These are phyloP conservation scores for Cyberlindnera suaveolens DNA, from an alignment of 805 yeast species.

Conservation along the genomic window DNA sequence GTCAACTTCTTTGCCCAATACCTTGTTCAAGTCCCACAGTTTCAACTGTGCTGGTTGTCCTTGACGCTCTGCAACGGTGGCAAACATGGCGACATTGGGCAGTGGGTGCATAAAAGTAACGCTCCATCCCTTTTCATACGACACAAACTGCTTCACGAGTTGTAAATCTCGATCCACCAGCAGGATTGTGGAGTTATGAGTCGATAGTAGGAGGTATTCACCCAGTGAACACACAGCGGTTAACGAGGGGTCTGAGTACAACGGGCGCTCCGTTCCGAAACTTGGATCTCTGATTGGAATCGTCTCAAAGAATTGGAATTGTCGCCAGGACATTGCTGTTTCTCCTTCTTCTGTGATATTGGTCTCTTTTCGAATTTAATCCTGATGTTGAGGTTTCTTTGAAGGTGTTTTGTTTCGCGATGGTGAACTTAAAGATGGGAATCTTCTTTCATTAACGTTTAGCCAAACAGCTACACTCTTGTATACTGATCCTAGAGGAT, in stretches of 20 bases:
- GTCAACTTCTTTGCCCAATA: conserved; percentile 30
- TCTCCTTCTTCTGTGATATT: background rate
- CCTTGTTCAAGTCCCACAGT: conserved; percentile 64
- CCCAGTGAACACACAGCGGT: conserved; percentile 57
- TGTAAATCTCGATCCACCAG: conserved; percentile 47
- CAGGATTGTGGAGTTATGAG: conserved; percentile 45
- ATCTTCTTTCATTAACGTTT: too few species aligned
- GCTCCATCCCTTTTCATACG: conserved; percentile 59
- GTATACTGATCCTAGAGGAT: background rate
- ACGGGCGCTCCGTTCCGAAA: conserved; percentile 49
- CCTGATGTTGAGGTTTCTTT: too few species aligned
- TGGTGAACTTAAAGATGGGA: too few species aligned
- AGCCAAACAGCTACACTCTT: too few species aligned
- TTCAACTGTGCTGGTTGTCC: conserved; percentile 65
- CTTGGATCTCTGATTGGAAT: conserved; percentile 83
- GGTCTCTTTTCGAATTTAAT: too few species aligned
- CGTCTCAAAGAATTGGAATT: conserved; percentile 79
- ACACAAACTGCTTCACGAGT: conserved; percentile 45
- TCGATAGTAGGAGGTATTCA: conserved; percentile 54
- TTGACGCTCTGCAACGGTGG: conserved; percentile 69
- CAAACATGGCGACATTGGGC: conserved; percentile 43
- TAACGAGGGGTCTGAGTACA: conserved; percentile 75
- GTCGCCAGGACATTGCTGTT: conserved; percentile 50
- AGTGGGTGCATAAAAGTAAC: conserved; percentile 52
- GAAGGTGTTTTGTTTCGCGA: too few species aligned